Conservation (phyloP, 179 eudicot species). For the Beta lomatogona region DNA sequence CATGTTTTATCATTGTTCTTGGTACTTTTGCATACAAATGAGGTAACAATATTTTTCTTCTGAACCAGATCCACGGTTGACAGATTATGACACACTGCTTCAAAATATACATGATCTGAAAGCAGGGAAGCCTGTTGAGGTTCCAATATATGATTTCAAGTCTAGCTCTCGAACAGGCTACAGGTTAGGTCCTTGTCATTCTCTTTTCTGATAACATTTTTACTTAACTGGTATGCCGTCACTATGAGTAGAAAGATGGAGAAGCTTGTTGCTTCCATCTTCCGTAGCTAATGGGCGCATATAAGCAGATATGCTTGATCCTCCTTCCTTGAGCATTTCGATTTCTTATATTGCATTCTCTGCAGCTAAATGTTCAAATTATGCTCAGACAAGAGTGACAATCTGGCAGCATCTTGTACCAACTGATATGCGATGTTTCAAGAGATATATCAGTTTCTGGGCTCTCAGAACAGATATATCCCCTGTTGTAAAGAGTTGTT, state of each 20-base stretch:
- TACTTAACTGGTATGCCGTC: not conserved
- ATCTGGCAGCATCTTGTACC: not conserved
- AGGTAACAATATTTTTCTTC: conserved; percentile 20
- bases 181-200: conserved; percentile 48
- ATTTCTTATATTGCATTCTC: not conserved
- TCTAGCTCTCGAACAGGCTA: conserved; percentile 85
- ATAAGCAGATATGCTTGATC: not conserved
- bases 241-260: not conserved
- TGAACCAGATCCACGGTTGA: conserved; percentile 87
- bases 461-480: not conserved
- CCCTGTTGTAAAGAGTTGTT: not conserved
- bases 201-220: not conserved
- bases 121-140: conserved; percentile 76
- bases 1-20: not conserved
- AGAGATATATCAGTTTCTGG: not conserved
- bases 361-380: not conserved
- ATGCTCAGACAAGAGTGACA: not conserved
- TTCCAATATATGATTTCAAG: conserved; percentile 92
- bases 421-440: not conserved
- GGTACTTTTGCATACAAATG: conserved; percentile 7
- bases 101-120: conserved; percentile 73
- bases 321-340: not conserved
- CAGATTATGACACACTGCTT: conserved; percentile 92
- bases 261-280: not conserved
- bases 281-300: not conserved